These are phyloP conservation scores for Cyberlindnera maritima DNA, from an alignment of 805 yeast species.

Conservation along the genomic window DNA sequence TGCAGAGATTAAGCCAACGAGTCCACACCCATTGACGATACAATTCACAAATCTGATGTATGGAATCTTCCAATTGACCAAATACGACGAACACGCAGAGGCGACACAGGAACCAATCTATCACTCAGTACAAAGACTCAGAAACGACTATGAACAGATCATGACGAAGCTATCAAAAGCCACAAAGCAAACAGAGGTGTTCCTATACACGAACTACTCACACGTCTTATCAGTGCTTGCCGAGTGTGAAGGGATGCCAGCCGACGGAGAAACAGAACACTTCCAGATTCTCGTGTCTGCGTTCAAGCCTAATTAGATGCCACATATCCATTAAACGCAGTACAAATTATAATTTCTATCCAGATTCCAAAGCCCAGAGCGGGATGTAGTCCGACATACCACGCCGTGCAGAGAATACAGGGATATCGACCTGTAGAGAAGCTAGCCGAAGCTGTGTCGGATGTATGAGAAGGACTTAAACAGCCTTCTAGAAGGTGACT, in stretches of 20 bases:
- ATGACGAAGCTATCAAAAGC: conserved; percentile 65
- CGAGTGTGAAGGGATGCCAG: conserved; percentile 41
- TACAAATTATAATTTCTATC: too few relatives aligned
- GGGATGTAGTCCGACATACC: too few relatives aligned
- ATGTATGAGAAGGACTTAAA: too few relatives aligned
- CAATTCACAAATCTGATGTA: conserved; percentile 71
- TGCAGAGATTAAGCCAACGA: conserved; percentile 30
- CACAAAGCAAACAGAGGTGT: conserved; percentile 57
- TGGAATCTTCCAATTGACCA: conserved; percentile 62
- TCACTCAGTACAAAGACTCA: conserved; percentile 61
- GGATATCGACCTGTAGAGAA: too few relatives aligned
- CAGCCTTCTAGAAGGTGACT: too few relatives aligned
- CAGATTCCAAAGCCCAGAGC: too few relatives aligned
- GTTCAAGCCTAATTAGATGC: conserved; percentile 23
- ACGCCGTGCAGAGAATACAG: too few relatives aligned
- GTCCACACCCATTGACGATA: conserved; percentile 69
- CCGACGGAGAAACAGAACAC: conserved; percentile 42
- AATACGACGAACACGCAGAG: conserved; percentile 29
- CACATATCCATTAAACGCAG: too few relatives aligned
- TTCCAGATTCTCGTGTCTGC: conserved; percentile 45
- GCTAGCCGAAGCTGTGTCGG: too few relatives aligned
- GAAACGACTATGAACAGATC: conserved; percentile 77
- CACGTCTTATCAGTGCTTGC: conserved; percentile 27
- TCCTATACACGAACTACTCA: conserved; percentile 56
- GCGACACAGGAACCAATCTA: conserved; percentile 64